Evolutionary conservation across 148 eudicot genomes (phyloP).

Genomic region (Silene conica): DNA sequence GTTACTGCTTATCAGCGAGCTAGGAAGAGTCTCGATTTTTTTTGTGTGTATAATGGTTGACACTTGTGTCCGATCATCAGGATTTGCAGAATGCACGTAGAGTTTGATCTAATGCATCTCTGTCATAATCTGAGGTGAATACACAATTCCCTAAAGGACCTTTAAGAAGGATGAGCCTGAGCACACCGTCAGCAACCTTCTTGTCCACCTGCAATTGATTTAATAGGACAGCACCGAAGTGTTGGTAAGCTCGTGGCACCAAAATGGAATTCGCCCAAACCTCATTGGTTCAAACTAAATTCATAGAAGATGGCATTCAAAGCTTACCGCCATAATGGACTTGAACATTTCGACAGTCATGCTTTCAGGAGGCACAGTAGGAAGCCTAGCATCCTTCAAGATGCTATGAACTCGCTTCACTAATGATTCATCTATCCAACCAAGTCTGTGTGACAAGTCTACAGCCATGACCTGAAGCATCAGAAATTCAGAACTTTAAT

Average conservation of each 20-base stretch:
- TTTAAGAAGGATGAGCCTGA: conserved; percentile 90
- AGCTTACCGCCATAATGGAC: conserved; percentile 93
- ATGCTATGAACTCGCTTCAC: conserved; percentile 59
- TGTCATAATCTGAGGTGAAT: conserved; percentile 82
- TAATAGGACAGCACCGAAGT: not conserved
- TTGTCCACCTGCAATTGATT: conserved; percentile 70
- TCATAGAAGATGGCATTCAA: not conserved
- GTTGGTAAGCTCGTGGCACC: too few relatives aligned
- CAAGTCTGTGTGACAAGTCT: conserved; percentile 90
- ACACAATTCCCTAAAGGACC: conserved; percentile 90
- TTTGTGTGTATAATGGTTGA: not conserved
- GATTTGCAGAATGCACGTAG: conserved; percentile 77
- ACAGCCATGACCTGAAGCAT: conserved; percentile 86
- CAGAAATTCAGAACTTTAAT: not conserved
- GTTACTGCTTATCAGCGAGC: not conserved
- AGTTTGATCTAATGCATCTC: conserved; percentile 81
- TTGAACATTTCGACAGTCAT: conserved; percentile 94
- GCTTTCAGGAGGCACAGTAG: conserved; percentile 67
- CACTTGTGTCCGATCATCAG: conserved; percentile 22
- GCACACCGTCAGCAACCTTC: conserved; percentile 93
- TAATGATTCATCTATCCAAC: conserved; percentile 92
- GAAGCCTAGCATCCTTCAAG: conserved; percentile 68
- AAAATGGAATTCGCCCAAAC: too few relatives aligned
- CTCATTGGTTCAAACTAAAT: too few relatives aligned
- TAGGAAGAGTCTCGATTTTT: not conserved